These are phyloP conservation scores for Suhomyces anneliseae DNA, from an alignment of 1,139 yeast species.

Conservation along the genomic window DNA sequence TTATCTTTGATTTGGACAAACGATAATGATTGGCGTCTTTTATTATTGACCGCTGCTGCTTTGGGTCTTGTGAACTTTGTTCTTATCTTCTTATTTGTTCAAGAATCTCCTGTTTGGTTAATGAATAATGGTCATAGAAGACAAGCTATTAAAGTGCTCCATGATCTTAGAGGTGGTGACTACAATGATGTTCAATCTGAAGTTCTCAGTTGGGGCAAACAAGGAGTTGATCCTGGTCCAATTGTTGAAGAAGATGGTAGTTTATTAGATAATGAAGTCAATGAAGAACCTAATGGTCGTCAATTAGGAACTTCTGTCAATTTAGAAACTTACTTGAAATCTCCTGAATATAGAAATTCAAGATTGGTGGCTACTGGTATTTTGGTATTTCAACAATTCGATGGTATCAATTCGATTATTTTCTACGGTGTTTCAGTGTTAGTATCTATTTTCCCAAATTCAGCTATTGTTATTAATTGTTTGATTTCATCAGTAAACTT, in stretches of 20 bases:
- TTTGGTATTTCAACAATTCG: slow-evolving; percentile 84
- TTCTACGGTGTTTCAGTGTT: slow-evolving; percentile 89
- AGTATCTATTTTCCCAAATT: slow-evolving; percentile 63
- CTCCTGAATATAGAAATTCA: slow-evolving; percentile 55
- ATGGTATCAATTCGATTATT: slow-evolving; percentile 89
- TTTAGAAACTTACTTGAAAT: slow-evolving; percentile 47
- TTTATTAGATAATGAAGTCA: slow-evolving; percentile 19
- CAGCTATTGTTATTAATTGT: slow-evolving; percentile 71
- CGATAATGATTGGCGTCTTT: slow-evolving; percentile 66
- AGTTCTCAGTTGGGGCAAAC: slow-evolving; percentile 37
- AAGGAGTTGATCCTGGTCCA: slow-evolving; percentile 1
- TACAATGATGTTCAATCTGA: slow-evolving; percentile 37
- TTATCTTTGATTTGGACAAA: slow-evolving; percentile 71
- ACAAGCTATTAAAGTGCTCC: slow-evolving; percentile 38
- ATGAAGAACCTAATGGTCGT: slow-evolving; percentile 10
- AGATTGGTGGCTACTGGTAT: slow-evolving; percentile 68
- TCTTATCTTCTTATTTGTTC: slow-evolving; percentile 44
- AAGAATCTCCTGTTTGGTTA: slow-evolving; percentile 88
- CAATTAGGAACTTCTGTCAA: slow-evolving; percentile 5
- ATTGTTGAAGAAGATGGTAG: slow-evolving; percentile 3
- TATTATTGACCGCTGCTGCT: slow-evolving; percentile 59
- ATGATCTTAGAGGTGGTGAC: slow-evolving; percentile 44
- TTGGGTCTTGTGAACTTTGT: slow-evolving; percentile 53
- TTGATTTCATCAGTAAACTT: slow-evolving; percentile 72
- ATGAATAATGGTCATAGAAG: slow-evolving; percentile 32